These are phyloP conservation scores for Petrea volubilis DNA, from an alignment of 257 asterid genomes.

Conservation along the genomic window DNA sequence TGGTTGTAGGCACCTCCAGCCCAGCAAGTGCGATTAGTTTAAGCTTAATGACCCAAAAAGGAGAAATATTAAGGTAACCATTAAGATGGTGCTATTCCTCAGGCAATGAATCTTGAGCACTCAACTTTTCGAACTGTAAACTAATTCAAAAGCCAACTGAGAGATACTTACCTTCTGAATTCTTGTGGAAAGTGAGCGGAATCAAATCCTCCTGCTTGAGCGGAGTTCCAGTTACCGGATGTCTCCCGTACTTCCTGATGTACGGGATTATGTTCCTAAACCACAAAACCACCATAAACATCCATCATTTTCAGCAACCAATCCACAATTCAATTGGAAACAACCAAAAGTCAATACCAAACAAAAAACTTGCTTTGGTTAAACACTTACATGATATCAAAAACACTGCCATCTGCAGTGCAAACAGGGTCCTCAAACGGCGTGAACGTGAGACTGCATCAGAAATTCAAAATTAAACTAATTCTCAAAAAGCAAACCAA, in stretches of 20 bases:
- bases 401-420: conserved; percentile 88
- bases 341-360: background rate
- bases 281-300: conserved; percentile 9
- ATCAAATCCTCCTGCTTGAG: conserved; percentile 76
- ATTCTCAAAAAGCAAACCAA: background rate
- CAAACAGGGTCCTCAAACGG: conserved; percentile 92
- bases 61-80: no score
- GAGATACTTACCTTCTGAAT: conserved; percentile 66
- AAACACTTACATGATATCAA: conserved; percentile 70
- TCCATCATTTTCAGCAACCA: background rate
- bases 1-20: background rate
- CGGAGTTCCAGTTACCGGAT: conserved; percentile 89
- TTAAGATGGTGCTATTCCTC: no score
- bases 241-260: conserved; percentile 82
- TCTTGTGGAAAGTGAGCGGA: conserved; percentile 85
- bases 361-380: background rate
- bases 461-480: conserved; percentile 9
- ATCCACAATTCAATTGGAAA: background rate
- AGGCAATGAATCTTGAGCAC: background rate
- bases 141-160: background rate
- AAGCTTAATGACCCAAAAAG: background rate
- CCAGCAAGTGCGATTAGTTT: background rate
- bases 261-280: conserved; percentile 80
- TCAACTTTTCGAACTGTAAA: background rate
- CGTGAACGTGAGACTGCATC: conserved; percentile 88